Base-by-base conservation (phyloP, 208 protist genomes). In the Strigomonas galati region DNA sequence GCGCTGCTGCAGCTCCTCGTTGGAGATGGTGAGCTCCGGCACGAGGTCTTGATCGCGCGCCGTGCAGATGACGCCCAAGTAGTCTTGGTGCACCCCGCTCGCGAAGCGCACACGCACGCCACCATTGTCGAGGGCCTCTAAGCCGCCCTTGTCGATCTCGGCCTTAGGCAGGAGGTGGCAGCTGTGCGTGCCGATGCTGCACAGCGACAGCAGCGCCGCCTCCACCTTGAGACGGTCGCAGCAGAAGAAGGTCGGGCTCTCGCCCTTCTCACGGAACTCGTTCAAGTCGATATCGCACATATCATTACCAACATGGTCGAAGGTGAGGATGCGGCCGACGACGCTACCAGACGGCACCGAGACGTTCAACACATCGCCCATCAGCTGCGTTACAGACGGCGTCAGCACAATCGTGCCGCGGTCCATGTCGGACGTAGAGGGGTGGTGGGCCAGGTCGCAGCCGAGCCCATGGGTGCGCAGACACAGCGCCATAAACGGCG, bases 191-290 rank as follows among this genome's bases (percentile, higher is more conserved):
- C 91, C 91, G 27, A 93, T 71, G 67, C 82, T 65, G 60, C 91
- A 97, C 44, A 97, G 73, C 27, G 88, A 92, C 27, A 97, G 63
- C 70, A 97, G 66, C 46, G 87, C 82, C 1, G 78, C 76, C 71
- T 94, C 84, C 52, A 97, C 80, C 69, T 94, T 94, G 12, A 84
- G 77, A 0, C 90, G 76, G 57, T 97, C 88, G 55, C 90, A 97
- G 78, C 87, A 94, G 65, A 95, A 97, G 74, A 97, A 97, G 2
- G 92, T 96, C n/a, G 89, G 89, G 54, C 85, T 94, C 78, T 96
- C 90, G n/a, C 91, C 91, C 69, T 93, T 89, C 67, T 93, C 89
- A 32, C 91, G 90, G 57, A 95, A 95, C 66, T 94, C 88, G 61
- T 97, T 95, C 14, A 97, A 75, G 69, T 97, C 89, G 28, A 97